Evolutionary conservation across 805 yeast species (phyloP).

Genomic region (Candida stauntonica): DNA sequence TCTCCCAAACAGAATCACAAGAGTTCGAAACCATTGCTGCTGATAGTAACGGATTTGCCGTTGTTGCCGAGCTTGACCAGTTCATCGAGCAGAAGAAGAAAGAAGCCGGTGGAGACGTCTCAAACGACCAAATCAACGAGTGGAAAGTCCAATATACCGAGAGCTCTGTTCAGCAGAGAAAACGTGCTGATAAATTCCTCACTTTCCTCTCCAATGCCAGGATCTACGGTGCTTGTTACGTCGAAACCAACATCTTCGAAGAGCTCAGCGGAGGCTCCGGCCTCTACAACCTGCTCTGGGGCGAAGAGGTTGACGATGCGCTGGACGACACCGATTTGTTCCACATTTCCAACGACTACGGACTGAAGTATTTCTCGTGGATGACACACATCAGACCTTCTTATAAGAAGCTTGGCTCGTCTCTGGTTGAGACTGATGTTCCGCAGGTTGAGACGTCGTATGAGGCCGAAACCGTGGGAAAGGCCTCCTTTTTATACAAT

Average conservation of each 20-base stretch:
- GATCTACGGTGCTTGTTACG: constrained; percentile 22
- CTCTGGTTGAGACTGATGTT: constrained; percentile 25
- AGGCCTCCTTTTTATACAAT: constrained; percentile 29
- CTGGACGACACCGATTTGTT: constrained; percentile 6
- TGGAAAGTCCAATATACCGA: constrained; percentile 7
- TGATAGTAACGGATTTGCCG: neutral
- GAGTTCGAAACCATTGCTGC: constrained; percentile 6
- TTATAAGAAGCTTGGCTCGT: constrained; percentile 27
- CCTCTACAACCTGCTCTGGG: constrained; percentile 8
- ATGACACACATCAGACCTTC: constrained; percentile 33
- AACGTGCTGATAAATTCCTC: constrained; percentile 5
- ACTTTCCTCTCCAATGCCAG: constrained; percentile 18
- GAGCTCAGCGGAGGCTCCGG: constrained; percentile 5
- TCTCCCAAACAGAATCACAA: neutral
- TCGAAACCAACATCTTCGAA: constrained; percentile 14
- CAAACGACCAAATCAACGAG: constrained; percentile 2
- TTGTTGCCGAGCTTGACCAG: constrained; percentile 4
- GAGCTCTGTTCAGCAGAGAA: neutral
- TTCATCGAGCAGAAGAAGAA: constrained; percentile 3
- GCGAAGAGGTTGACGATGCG: constrained; percentile 7
- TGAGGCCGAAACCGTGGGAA: constrained; percentile 5
- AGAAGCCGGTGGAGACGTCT: neutral
- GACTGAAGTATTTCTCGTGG: constrained; percentile 37
- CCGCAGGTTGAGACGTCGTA: constrained; percentile 22
- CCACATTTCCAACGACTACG: constrained; percentile 30